Conservation (phyloP, 306 rosid species). For the Cicer judaicum region DNA sequence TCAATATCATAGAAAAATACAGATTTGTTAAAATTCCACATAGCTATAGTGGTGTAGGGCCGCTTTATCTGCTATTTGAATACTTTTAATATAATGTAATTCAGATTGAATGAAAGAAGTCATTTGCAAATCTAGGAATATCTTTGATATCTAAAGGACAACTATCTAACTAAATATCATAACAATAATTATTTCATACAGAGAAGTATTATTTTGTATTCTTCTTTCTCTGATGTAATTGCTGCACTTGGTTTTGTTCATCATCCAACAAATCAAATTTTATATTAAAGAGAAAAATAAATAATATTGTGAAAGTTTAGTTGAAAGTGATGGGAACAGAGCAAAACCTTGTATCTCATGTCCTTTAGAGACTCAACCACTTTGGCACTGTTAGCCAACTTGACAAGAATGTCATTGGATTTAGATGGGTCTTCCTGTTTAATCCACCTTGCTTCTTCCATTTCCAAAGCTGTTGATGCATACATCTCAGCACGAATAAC, state of each 20-base stretch:
- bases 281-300: neutral
- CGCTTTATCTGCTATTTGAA: too few relatives aligned
- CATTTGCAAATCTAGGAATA: slow-evolving; percentile 29
- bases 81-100: slow-evolving; percentile 9
- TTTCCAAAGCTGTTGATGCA: slow-evolving; percentile 71
- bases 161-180: slow-evolving; percentile 12
- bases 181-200: slow-evolving; percentile 10
- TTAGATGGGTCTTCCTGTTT: slow-evolving; percentile 77
- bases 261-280: neutral
- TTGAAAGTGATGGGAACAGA: slow-evolving; percentile 24
- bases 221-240: slow-evolving; percentile 14
- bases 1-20: too few relatives aligned
- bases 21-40: too few relatives aligned
- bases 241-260: slow-evolving; percentile 9
- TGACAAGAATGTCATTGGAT: slow-evolving; percentile 70
- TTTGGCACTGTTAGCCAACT: slow-evolving; percentile 75
- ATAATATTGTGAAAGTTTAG: neutral
- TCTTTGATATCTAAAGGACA: slow-evolving; percentile 31
- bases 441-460: slow-evolving; percentile 71
- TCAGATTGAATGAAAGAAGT: slow-evolving; percentile 17
- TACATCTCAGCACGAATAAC: slow-evolving; percentile 77
- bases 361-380: slow-evolving; percentile 81
- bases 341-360: slow-evolving; percentile 69
- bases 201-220: neutral
- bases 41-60: too few relatives aligned